Base-by-base conservation (phyloP, 805 yeast species). In the Huiozyma naganishii region DNA sequence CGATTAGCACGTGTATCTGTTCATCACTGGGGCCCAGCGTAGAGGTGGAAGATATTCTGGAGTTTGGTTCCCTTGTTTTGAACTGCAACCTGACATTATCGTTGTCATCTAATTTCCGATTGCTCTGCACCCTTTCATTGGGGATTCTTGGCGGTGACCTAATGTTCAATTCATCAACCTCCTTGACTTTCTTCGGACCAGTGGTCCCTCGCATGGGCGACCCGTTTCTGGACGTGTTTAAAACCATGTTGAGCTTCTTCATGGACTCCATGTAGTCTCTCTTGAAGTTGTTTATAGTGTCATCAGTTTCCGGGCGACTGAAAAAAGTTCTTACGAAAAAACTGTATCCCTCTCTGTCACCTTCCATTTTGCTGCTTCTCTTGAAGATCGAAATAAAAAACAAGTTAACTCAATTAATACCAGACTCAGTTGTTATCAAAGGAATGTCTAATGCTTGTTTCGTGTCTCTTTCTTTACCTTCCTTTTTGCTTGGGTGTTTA, bases 251-350 rank as follows among this genome's bases (percentile, higher is more conserved):
- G n/a, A 45, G 41, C 32, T 52, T 53, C 43, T 52, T 50, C 51
- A 52, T 59, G 10, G 60, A 57, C 11, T 53, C 55, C 44, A 55
- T 43, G 37, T 56, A 59, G 41, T 59, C 57, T 37, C 52, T 52
- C 38, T 59, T 53, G 7, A 59, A 52, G 41, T 52, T 55, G 41
- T 52, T 57, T 23, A 59, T 41, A 9, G 64, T 59, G 40, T 60
- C 65, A 45, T 60, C 64, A 13, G 48, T 51, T 23, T 59, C 62
- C 12, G 55, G 54, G 12, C 48, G 46, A 33, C 43, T 50, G 40
- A 54, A 50, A 38, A 54, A 54, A 7, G 47, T 47, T 30, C 38
- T 44, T 11, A 47, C 44, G 29, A 41, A 46, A 46, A 17, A 17
- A 32, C 37, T 43, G n/a, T 29, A 30, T 9, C n/a, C 40, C n/a